Evolutionary conservation across 1,284 basidiomycete genomes (phyloP), one percentile per base, ranked within the genome.

Genomic region (Apiotrichum mycotoxinovorans): DNA sequence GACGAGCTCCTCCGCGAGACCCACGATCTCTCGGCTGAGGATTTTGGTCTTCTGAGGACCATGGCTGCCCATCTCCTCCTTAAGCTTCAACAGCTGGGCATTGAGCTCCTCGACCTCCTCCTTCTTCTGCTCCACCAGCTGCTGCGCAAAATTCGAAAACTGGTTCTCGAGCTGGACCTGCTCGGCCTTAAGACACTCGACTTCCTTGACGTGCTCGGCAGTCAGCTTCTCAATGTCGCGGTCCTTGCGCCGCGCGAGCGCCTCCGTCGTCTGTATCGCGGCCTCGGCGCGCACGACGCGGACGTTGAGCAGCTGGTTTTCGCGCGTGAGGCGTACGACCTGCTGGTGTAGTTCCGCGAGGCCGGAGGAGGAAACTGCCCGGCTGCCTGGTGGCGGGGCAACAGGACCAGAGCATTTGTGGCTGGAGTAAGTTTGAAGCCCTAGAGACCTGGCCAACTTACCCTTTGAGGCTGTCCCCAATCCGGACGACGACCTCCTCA

Each of bases 401-500:
- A 14, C 37, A 4, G 38, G 20, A 9, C 10, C 38, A 12, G 40
- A 11, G 12, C 57, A 55, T 12, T 49, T 40, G 46, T 59, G 57
- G 15, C 53, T 59, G 35, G 3, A 8, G 26, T 59, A 12, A 52
- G 50, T 22, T 4, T 20, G 12, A 25, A 18, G 1, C 17, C 4
- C 17, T n/a, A n/a, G 15, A 1, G 15, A 41, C 23, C 4, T 10
- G 3, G 3, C 3, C 35, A 27, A 53, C 58, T 44, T 10, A 60
- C 58, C 26, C 40, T 17, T 41, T 40, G 35, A 56, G 18, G 10
- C 9, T 41, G 3, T 35, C 23, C 14, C 17, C 43, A 12, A 60
- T 38, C 4, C 54, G 50, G 27, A 23, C 41, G 2, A 34, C 40
- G 15, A 45, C 41, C 34, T 52, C 54, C 17, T 56, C 58, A 20